Evolutionary conservation across 805 yeast species (phyloP), one percentile per base, ranked within the genome.

Genomic region (Candida verbasci): DNA sequence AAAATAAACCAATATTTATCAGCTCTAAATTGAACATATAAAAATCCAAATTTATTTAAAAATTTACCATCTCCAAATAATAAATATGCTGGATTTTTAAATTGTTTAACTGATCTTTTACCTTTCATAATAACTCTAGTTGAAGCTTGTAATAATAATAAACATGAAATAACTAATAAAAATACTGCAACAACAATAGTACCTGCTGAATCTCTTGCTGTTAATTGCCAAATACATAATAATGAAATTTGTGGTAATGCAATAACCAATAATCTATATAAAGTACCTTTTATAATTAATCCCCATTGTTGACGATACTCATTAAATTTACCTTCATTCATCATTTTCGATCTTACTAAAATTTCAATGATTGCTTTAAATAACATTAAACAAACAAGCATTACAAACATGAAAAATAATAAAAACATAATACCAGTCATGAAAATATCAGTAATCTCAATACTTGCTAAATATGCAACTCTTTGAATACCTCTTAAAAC

Each of bases 401-500:
- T 69, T 25, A 74, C 76, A 54, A 75, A 86, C 12, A 76, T 80
- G 59, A 78, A 83, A 59, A 93, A 83, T 12, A 93, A 60, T 55
- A 88, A 84, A 58, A 89, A 86, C 8, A 83, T 82, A 28, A 87
- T 76, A 37, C 89, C 86, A 0, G 98, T 93, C 65, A 89, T 68
- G 60, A 88, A 93, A 40, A 93, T 60, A 53, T 78, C 80, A 17
- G 96, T 82, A 47, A 91, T 72, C 62, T 93, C 98, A 47, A 93
- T 89, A 15, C 76, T 75, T 9, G 96, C 86, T 48, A 82, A 62
- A 56, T 68, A 93, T 0, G 96, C 80, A 6, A 91, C 96, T 64
- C 98, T 80, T 59, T 87, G 86, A 42, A 93, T 82, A 47, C 98
- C 98, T 55, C 95, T 77, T 37, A 93, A 65, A 25, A 91, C 80